These are phyloP conservation scores for Mesembryanthemum crystallinum DNA, from an alignment of 148 eudicot species.

Conservation along the genomic window DNA sequence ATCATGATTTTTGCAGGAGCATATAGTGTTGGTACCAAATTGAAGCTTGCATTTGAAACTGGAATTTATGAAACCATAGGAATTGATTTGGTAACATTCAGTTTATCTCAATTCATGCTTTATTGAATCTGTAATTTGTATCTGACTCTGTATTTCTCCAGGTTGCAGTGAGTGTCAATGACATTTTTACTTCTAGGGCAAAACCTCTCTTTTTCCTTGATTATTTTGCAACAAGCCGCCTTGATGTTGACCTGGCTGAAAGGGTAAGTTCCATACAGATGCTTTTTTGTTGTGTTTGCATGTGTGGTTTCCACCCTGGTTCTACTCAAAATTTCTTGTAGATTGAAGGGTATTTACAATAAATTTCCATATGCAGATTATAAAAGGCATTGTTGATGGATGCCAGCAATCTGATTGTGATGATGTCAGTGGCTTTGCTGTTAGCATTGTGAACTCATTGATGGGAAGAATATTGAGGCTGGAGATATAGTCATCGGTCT, in stretches of 20 bases:
- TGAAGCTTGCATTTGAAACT: constrained; percentile 90
- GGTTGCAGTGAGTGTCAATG: constrained; percentile 99
- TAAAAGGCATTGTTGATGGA: constrained; percentile 87
- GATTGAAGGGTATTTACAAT: neutral
- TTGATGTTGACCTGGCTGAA: constrained; percentile 95
- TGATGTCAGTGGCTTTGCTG: constrained; percentile 98
- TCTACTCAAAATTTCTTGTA: neutral
- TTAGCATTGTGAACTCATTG: constrained; percentile 83
- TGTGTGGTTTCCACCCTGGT: neutral
- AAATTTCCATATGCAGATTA: constrained; percentile 51
- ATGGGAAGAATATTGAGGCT: constrained; percentile 69
- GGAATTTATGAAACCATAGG: constrained; percentile 94
- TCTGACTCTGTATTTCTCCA: constrained; percentile 24
- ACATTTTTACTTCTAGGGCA: constrained; percentile 93
- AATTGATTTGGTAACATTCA: constrained; percentile 73
- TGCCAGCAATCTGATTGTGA: constrained; percentile 92
- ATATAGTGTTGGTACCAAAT: constrained; percentile 96
- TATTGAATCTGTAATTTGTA: neutral
- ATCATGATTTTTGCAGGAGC: constrained; percentile 55
- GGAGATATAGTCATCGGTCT: constrained; percentile 91
- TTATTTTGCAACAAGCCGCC: constrained; percentile 91
- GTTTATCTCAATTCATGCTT: neutral
- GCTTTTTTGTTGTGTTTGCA: neutral
- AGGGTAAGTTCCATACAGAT: constrained; percentile 38
- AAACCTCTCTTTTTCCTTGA: constrained; percentile 91